These are phyloP conservation scores for Neonectria sp. DNA, from an alignment of 2,329 filamentous ascomycete species.

Conservation along the genomic window DNA sequence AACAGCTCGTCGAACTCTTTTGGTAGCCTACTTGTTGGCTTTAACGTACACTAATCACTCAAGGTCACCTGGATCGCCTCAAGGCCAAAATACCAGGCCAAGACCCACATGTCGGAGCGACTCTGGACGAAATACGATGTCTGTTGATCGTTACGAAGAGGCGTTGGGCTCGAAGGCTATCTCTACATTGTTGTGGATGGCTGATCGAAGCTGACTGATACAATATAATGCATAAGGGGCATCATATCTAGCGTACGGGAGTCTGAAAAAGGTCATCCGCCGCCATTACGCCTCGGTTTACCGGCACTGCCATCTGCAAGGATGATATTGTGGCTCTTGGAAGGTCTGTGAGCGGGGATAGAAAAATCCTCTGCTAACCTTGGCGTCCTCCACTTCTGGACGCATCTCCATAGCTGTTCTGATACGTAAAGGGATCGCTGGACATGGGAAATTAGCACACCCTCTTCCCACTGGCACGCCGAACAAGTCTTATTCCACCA, in stretches of 20 bases:
- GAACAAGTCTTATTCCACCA: constrained; percentile 22
- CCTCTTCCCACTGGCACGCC: constrained; percentile 3
- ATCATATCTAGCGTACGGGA: not conserved
- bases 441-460: constrained; percentile 33
- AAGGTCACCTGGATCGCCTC: not conserved
- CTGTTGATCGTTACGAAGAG: not conserved
- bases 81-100: not conserved
- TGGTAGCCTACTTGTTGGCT: not conserved
- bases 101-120: constrained; percentile 3
- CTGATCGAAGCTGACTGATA: not conserved
- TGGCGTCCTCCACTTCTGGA: not conserved
- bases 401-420: not conserved
- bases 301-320: not conserved
- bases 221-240: not conserved
- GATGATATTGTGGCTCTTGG: constrained; percentile 4
- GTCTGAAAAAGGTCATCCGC: constrained; percentile 8
- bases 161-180: not conserved
- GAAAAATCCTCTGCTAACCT: not conserved
- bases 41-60: not conserved
- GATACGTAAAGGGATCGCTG: constrained; percentile 14
- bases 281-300: not conserved
- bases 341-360: constrained; percentile 11
- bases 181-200: not conserved
- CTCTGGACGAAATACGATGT: not conserved
- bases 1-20: not conserved